Evolutionary conservation across 371 early-diverging fungal species (phyloP).

Genomic region (Lichtheimia ramosa): DNA sequence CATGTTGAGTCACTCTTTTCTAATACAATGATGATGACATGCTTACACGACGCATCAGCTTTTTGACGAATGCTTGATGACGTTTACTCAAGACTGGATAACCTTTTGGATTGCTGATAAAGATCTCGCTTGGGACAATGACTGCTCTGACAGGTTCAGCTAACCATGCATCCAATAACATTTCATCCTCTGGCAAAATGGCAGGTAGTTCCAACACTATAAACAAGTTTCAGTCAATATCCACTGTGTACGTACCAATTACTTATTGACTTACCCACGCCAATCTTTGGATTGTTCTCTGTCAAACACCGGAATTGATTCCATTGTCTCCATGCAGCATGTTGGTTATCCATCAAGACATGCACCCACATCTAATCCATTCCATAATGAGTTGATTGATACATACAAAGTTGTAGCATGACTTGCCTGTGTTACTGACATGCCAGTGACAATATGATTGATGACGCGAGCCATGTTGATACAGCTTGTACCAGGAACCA

Average conservation of each 20-base stretch:
- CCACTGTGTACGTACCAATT: too few species aligned
- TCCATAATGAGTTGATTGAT: slow-evolving; percentile 3
- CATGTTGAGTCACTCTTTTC: neutral
- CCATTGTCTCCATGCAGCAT: slow-evolving; percentile 63
- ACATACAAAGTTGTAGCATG: neutral
- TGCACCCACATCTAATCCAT: slow-evolving; percentile 32
- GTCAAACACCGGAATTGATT: slow-evolving; percentile 64
- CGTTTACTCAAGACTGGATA: slow-evolving; percentile 84
- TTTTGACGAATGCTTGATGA: slow-evolving; percentile 71
- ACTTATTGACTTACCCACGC: slow-evolving; percentile 37
- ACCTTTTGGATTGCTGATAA: slow-evolving; percentile 76
- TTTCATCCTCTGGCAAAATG: slow-evolving; percentile 52
- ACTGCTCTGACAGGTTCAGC: slow-evolving; percentile 85
- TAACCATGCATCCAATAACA: slow-evolving; percentile 70
- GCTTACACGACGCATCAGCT: slow-evolving; percentile 55
- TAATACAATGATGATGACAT: neutral
- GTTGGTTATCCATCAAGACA: slow-evolving; percentile 36
- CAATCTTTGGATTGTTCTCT: slow-evolving; percentile 54
- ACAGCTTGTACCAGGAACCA: slow-evolving; percentile 26
- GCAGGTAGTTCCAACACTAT: slow-evolving; percentile 66
- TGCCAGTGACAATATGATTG: slow-evolving; percentile 37
- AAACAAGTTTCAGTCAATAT: neutral
- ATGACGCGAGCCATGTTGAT: slow-evolving; percentile 63
- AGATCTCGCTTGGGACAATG: slow-evolving; percentile 71
- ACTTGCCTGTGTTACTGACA: slow-evolving; percentile 51